Conservation (phyloP, 768 basidiomycete genomes). For the Tephrocybe sp. region DNA sequence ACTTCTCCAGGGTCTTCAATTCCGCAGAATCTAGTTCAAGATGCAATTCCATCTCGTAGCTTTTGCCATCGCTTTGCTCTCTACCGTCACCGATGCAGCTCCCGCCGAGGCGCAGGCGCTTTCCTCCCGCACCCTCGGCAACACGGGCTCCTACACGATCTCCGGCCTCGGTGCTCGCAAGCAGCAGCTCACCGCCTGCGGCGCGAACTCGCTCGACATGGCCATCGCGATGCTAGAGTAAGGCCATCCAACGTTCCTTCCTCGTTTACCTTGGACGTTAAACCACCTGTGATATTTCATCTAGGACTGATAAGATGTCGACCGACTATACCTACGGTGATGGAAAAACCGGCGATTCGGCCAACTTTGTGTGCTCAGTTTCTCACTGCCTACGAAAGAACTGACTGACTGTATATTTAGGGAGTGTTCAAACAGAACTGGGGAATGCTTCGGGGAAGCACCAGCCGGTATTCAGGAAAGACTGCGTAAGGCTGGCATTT, state of each 20-base stretch:
- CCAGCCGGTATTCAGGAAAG: conserved; percentile 7
- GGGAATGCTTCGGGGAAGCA: conserved; percentile 14
- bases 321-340: conserved; percentile 13
- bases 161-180: conserved; percentile 11
- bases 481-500: background rate
- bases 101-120: background rate
- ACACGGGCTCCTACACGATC: conserved; percentile 10
- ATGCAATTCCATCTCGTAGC: too few species aligned
- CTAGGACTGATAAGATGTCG: conserved; percentile 11
- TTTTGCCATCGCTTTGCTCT: too few species aligned
- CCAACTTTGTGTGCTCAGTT: conserved; percentile 8
- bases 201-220: conserved; percentile 10
- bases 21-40: too few species aligned
- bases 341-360: conserved; percentile 10
- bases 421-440: conserved; percentile 16
- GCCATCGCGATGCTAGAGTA: conserved; percentile 14
- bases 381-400: background rate
- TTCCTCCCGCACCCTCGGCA: conserved; percentile 1
- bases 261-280: background rate
- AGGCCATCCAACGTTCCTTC: background rate
- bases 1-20: too few species aligned
- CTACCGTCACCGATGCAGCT: background rate
- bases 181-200: conserved; percentile 13
- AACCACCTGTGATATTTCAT: background rate
- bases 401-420: background rate